Evolutionary conservation across 2,329 filamentous ascomycete species (phyloP).

Genomic region (Orbilia oligospora): DNA sequence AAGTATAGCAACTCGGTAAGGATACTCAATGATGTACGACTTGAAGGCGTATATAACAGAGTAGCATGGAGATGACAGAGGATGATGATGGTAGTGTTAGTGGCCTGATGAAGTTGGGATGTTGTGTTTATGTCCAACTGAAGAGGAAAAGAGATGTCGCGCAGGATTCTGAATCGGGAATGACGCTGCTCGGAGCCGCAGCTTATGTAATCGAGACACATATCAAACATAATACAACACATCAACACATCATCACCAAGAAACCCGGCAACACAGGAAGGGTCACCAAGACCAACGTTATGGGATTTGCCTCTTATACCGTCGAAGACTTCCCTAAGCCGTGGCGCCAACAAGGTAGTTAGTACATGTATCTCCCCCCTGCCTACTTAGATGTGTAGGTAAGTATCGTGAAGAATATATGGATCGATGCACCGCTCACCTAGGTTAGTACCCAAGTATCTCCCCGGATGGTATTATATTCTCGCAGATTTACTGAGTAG

Average conservation of each 20-base stretch:
- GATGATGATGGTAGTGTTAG: neutral
- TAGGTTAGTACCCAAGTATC: no score
- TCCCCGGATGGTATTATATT: no score
- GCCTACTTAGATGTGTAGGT: no score
- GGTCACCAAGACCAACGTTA: no score
- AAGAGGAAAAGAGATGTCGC: slow-evolving; percentile 8
- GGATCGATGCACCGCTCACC: no score
- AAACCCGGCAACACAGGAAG: no score
- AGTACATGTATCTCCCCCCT: no score
- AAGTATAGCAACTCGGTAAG: neutral
- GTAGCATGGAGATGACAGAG: neutral
- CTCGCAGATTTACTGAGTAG: no score
- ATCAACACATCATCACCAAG: slow-evolving; percentile 2
- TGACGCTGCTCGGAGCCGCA: neutral
- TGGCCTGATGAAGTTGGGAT: neutral
- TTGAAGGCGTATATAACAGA: neutral
- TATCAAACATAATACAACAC: neutral
- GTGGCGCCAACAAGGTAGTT: no score
- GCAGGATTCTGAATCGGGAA: slow-evolving; percentile 8
- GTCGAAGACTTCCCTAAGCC: no score
- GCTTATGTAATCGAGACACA: neutral
- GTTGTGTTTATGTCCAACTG: slow-evolving; percentile 1
- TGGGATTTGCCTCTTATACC: no score
- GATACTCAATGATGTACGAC: neutral
- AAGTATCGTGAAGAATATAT: no score